Base-by-base conservation (phyloP, 2,329 filamentous ascomycete species). In the Talaromyces sp. region DNA sequence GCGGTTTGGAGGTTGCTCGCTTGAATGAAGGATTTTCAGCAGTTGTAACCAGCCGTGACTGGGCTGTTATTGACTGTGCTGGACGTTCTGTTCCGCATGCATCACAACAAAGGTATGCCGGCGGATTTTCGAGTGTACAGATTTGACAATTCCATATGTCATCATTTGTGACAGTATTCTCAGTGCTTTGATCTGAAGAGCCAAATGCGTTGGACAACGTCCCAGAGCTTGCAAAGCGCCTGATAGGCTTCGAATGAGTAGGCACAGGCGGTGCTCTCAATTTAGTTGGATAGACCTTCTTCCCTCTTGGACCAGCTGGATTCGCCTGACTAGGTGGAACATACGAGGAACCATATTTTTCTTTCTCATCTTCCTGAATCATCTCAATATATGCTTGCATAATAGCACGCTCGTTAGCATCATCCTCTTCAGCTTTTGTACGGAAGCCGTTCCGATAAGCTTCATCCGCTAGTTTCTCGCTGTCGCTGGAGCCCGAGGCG, bases 371-470 rank as follows among this genome's bases (percentile, higher is more conserved):
- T 73, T 96, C 88, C 73, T 96, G 90, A 31, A 95, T 89, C 19
- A 97, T 82, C 72, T 97, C 93, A 81, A 91, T 93, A 37, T 96
- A 82, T 0, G 93, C 93, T 72, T 93, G 88, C 62, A 92, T 88
- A 67, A 97, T 96, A 5, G 93, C 93, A 27, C 86, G 84, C 64
- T 97, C 92, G 71, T 97, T 96, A 3, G 92, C 93, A 70, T 93
- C 89, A 63, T 97, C 92, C 74, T 96, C 91, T 69, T 96, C 92
- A 0, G 92, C 92, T 72, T 91, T 86, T 0, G 93, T 97, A 66
- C 85, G 86, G 80, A 96, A 94, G 0, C 92, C 91, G 69, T 90
- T 90, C 64, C 82, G 83, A 6, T 87, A 87, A 43, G 89, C 90
- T 43, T 91, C 85, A 56, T 88, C 84, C 3, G 84, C 84, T 22